A percentile compares a stretch with the other conserved stretches of the same genome.
phyloP scores from a whole-genome alignment of 345 rosid genomes.

The Anastatica hierochuntica region DNA sequence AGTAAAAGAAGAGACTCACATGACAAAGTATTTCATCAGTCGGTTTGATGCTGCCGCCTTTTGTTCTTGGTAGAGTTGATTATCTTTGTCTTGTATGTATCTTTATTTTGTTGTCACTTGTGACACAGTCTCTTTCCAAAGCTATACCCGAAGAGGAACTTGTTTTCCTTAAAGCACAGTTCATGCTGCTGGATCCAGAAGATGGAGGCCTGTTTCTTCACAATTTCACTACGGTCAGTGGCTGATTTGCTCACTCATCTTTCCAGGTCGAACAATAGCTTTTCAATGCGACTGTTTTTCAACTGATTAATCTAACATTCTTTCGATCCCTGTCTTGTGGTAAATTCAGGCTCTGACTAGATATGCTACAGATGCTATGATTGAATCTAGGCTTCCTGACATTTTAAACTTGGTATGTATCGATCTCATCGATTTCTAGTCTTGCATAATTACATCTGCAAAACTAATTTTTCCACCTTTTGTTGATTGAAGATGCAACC shows the following conservation, averaged over 20 bases:
- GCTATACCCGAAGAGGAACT: slow-evolving; percentile 82
- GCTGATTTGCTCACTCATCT: no score
- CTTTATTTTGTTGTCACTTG: slow-evolving; percentile 6
- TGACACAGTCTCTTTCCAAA: slow-evolving; percentile 75
- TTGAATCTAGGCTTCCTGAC: slow-evolving; percentile 64
- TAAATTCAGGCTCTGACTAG: slow-evolving; percentile 55
- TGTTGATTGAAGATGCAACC: slow-evolving; percentile 25
- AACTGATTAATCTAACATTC: neutral
- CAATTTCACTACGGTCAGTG: slow-evolving; percentile 63
- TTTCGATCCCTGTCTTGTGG: neutral
- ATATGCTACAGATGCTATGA: slow-evolving; percentile 75
- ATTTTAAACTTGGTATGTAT: slow-evolving; percentile 50
- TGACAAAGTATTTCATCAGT: neutral
- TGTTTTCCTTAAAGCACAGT: slow-evolving; percentile 63
- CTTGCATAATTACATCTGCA: no score
- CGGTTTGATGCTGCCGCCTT: neutral
- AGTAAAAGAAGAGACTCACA: no score
- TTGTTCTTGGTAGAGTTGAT: neutral
- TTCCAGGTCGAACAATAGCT: no score
- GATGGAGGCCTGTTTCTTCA: slow-evolving; percentile 59
- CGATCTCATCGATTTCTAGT: no score
- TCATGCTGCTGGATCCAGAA: slow-evolving; percentile 61
- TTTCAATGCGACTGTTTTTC: no score
- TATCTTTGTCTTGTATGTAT: slow-evolving; percentile 3
- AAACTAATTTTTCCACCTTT: neutral